Percentiles rank a stretch among this genome's conserved stretches.
These are phyloP conservation scores for Pseudogymnoascus sp. DNA, from an alignment of 2,329 filamentous ascomycete species.

Conservation along the genomic window DNA sequence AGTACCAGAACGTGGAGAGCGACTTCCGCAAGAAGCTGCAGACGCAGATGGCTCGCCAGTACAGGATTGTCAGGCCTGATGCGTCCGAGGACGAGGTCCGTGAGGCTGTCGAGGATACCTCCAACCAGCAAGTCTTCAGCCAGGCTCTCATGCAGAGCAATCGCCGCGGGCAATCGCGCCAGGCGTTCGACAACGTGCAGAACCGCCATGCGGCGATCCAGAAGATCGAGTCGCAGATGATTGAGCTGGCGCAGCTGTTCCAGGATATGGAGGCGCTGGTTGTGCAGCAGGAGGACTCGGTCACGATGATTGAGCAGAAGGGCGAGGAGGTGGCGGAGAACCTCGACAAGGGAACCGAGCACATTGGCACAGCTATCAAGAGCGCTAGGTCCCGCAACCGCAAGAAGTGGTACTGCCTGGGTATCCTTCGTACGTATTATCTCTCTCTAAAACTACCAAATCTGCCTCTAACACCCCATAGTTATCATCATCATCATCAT, in stretches of 20 bases:
- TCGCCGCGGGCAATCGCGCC: conserved; percentile 71
- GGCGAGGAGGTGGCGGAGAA: conserved; percentile 79
- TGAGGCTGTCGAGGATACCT: conserved; percentile 65
- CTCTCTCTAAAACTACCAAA: conserved; percentile 10
- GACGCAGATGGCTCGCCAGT: conserved; percentile 81
- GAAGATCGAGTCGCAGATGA: conserved; percentile 87
- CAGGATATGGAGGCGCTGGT: conserved; percentile 81
- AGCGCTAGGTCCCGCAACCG: conserved; percentile 67
- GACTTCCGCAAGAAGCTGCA: conserved; percentile 72
- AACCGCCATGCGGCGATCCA: conserved; percentile 79
- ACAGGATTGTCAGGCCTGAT: conserved; percentile 79
- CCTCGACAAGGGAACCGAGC: conserved; percentile 73
- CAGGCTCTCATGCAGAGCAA: conserved; percentile 77
- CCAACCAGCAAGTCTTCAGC: conserved; percentile 70
- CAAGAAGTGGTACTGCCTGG: conserved; percentile 96
- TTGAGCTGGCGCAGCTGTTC: conserved; percentile 80
- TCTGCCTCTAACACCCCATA: conserved; percentile 22
- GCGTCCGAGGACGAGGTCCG: conserved; percentile 71
- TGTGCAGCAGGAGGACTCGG: conserved; percentile 73
- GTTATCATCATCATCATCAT: conserved; percentile 48
- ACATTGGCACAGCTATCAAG: conserved; percentile 73
- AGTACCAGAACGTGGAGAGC: conserved; percentile 73
- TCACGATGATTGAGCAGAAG: conserved; percentile 77
- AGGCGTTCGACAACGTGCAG: conserved; percentile 70
- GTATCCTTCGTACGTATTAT: conserved; percentile 50